Evolutionary conservation across 1,139 yeast species (phyloP).

Genomic region (Candida gigantensis): DNA sequence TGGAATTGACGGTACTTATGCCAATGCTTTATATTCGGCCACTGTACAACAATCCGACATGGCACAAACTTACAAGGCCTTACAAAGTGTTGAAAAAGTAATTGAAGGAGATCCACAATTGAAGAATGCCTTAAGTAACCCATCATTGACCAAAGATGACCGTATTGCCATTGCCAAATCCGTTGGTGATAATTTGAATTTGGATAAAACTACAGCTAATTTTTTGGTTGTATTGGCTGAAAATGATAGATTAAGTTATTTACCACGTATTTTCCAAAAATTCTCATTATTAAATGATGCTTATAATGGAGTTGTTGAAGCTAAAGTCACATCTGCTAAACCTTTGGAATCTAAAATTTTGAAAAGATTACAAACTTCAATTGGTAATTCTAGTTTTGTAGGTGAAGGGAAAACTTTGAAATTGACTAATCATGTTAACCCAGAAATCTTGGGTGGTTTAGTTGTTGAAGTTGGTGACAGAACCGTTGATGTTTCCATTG

Average conservation of each 20-base stretch:
- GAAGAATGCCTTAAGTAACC: conserved; percentile 66
- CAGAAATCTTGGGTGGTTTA: conserved; percentile 94
- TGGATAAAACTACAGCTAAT: conserved; percentile 78
- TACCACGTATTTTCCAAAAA: conserved; percentile 66
- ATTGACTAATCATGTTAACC: conserved; percentile 78
- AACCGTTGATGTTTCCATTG: conserved; percentile 90
- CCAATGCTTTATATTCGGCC: conserved; percentile 91
- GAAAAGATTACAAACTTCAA: conserved; percentile 76
- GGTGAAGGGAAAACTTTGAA: conserved; percentile 86
- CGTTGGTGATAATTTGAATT: conserved; percentile 54
- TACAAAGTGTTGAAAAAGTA: conserved; percentile 57
- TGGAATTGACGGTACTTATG: conserved; percentile 97
- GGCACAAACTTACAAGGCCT: conserved; percentile 69
- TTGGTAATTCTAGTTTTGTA: conserved; percentile 76
- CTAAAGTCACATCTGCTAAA: conserved; percentile 85
- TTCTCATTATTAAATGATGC: conserved; percentile 84
- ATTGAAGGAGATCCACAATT: conserved; percentile 67
- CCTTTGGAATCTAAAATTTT: conserved; percentile 82
- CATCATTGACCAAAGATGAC: conserved; percentile 77
- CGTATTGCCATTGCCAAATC: conserved; percentile 70
- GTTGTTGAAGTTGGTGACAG: conserved; percentile 96
- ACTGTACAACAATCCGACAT: conserved; percentile 81
- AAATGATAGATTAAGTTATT: conserved; percentile 85
- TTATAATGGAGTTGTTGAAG: conserved; percentile 88
- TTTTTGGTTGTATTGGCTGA: conserved; percentile 85